Evolutionary conservation across 257 asterid species (phyloP).

Genomic region (Solanum ossicruentum): DNA sequence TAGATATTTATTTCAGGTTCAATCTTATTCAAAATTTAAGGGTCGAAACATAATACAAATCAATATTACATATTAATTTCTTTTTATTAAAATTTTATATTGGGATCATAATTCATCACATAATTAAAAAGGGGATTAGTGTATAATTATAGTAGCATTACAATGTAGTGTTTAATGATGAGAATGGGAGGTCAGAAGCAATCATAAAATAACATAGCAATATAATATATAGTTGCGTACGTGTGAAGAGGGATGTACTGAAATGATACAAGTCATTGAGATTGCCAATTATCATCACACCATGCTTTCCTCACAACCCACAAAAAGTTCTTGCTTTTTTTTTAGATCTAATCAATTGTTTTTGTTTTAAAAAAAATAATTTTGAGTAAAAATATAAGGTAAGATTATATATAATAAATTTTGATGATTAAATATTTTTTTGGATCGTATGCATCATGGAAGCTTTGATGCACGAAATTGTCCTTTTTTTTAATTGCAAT

Average conservation of each 20-base stretch:
- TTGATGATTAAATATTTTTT: no score
- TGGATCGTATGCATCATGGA: no score
- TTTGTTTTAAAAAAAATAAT: no score
- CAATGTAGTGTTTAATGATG: neutral
- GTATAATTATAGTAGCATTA: neutral
- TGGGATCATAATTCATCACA: neutral
- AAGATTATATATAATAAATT: no score
- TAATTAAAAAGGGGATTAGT: neutral
- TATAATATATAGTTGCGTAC: neutral
- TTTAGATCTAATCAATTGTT: no score
- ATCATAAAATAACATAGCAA: neutral
- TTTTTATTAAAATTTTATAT: neutral
- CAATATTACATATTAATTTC: neutral
- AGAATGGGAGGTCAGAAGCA: neutral
- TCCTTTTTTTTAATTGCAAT: neutral
- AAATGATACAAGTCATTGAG: neutral
- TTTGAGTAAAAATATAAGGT: accelerated
- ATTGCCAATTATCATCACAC: neutral
- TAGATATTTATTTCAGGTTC: neutral
- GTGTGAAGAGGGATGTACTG: neutral
- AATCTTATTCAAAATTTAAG: neutral
- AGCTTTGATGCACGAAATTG: no score
- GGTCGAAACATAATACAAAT: neutral
- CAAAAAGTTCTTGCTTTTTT: no score
- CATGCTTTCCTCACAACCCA: neutral